These are phyloP conservation scores for Neofusicoccum parvum DNA, from an alignment of 2,329 filamentous ascomycete species.

Conservation along the genomic window DNA sequence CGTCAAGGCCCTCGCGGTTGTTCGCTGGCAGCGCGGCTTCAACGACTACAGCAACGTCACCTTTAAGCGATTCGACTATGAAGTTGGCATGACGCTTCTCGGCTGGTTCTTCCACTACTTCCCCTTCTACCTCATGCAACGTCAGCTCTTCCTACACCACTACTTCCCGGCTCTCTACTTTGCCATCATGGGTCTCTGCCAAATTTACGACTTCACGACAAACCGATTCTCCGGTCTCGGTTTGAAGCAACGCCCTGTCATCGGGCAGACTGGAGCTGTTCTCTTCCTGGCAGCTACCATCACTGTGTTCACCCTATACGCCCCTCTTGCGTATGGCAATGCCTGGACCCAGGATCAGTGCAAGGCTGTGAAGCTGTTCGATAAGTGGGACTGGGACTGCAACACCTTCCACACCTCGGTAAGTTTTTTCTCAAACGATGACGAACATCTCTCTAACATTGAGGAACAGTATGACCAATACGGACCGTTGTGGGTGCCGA, in stretches of 20 bases:
- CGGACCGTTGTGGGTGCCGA: conserved; percentile 25
- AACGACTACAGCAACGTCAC: conserved; percentile 78
- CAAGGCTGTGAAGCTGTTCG: conserved; percentile 81
- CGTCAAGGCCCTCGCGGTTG: conserved; percentile 84
- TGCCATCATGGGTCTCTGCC: conserved; percentile 83
- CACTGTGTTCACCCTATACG: conserved; percentile 78
- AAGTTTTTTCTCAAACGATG: conserved; percentile 51
- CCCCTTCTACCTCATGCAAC: conserved; percentile 97
- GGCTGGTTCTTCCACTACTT: conserved; percentile 99
- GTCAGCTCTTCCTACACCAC: conserved; percentile 97
- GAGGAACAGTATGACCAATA: conserved; percentile 29
- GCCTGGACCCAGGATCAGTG: conserved; percentile 90
- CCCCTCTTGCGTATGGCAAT: conserved; percentile 90
- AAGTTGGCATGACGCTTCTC: conserved; percentile 85
- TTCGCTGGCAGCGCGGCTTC: conserved; percentile 94
- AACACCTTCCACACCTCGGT: conserved; percentile 87
- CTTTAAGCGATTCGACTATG: conserved; percentile 98
- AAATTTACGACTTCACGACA: conserved; percentile 83
- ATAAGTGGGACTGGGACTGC: conserved; percentile 97
- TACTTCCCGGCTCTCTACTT: conserved; percentile 98
- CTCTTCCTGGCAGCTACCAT: conserved; percentile 74
- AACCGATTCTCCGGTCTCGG: conserved; percentile 71
- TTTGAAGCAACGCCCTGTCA: conserved; percentile 67
- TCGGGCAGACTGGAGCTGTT: conserved; percentile 75
- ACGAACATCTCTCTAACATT: background rate